Base-by-base conservation (phyloP, 192 early-diverging fungal species). In the Gamsiella multidivaricata region DNA sequence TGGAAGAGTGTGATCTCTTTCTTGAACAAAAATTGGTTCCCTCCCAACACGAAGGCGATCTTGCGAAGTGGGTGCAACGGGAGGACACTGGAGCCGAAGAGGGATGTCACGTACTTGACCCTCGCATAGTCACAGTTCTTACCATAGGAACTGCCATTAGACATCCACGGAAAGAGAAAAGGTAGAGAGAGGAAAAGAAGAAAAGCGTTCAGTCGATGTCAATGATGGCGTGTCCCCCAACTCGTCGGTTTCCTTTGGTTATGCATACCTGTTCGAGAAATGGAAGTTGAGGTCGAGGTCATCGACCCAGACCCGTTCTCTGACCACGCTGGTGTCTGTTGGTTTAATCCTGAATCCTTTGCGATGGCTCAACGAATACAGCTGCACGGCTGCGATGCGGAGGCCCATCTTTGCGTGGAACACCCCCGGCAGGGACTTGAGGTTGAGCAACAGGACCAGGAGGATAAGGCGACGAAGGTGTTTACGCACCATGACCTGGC, bases 1-100 rank as follows among this genome's bases (percentile, higher is more conserved):
- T 81, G 80, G 43, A 86, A 74, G 14, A 81, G 76, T 4, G 71
- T 56, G 25, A 86, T 83, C 49, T 86, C 84, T 32, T 83, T 83
- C 29, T 70, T 73, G 65, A 86, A 86, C 47, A 78, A 68, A 28
- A 82, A 82, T 18, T 83, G 67, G 26, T 80, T 82, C 1, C 84
- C 84, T 20, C 70, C 84, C 34, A 78, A 18, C 15, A 66, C 74
- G 32, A 78, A 78, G 3, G 64, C 58, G 26, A 78, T 69, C 60
- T 56, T 67, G 36, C 74, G 74, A 26, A 62, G 20, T 0, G 74
- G 74, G 51, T 78, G 64, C 52, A 78, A 25, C 11, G 74, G 74
- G 46, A 78, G 33, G 26, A 78, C 74, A 17, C 52, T 63, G 53
- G 74, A 66, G 17, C 74, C 74, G 22, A 78, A 50, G 18, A 78